Percentiles rank a stretch among this genome's conserved stretches.
Evolutionary conservation across 106 monocot species (phyloP).

Genomic region (Allium cepa): DNA sequence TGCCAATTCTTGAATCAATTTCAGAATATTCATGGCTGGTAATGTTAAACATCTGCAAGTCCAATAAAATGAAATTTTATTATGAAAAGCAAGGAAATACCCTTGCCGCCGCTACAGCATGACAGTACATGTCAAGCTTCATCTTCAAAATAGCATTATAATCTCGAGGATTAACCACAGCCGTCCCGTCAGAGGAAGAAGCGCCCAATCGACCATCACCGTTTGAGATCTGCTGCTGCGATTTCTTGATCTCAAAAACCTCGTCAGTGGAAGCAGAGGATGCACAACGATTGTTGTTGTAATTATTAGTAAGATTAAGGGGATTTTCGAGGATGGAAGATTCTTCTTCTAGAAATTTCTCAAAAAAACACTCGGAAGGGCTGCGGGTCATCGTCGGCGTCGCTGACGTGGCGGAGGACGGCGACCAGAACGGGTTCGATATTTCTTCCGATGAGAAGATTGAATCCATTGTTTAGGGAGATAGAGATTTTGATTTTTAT

Average conservation of each 20-base stretch:
- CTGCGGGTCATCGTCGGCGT: constrained; percentile 34
- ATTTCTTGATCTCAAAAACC: constrained; percentile 34
- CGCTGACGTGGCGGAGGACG: constrained; percentile 7
- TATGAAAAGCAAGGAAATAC: constrained; percentile 9
- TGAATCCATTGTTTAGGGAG: not conserved
- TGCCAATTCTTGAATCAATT: too few species aligned
- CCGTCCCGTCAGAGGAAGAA: constrained; percentile 4
- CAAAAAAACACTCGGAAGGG: constrained; percentile 52
- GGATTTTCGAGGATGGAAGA: constrained; percentile 5
- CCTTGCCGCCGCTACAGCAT: constrained; percentile 45
- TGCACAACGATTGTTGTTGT: constrained; percentile 1
- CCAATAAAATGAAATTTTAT: too few species aligned
- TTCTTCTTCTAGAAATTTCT: constrained; percentile 57
- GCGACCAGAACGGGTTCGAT: constrained; percentile 26
- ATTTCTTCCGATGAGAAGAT: constrained; percentile 9
- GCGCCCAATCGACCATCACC: not conserved
- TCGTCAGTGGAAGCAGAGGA: constrained; percentile 25
- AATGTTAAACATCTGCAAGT: too few species aligned
- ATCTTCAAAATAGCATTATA: constrained; percentile 45
- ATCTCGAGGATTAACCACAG: constrained; percentile 31
- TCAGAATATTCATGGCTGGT: too few species aligned
- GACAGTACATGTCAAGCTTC: constrained; percentile 54
- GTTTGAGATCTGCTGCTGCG: not conserved
- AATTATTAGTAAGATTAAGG: constrained; percentile 2
- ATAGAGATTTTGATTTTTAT: not conserved